Conservation (phyloP, 495 filamentous ascomycete species). For the Aspergillus leporis region DNA sequence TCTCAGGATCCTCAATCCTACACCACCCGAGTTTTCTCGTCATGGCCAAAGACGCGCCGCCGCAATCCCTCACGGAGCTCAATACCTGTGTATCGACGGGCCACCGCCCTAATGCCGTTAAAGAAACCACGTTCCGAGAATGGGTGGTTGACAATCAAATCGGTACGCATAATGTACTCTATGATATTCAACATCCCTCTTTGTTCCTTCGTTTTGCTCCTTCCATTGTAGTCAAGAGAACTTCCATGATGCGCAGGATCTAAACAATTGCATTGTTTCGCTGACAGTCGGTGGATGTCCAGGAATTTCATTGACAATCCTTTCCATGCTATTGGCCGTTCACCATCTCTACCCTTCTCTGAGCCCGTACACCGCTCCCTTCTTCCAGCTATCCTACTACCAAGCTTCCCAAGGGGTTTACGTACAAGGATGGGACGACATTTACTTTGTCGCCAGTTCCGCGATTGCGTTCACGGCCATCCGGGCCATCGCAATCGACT, state of each 20-base stretch:
- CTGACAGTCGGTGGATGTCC: conserved; percentile 23
- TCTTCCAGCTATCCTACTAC: conserved; percentile 84
- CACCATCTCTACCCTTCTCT: conserved; percentile 79
- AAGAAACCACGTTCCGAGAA: conserved; percentile 51
- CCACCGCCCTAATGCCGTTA: conserved; percentile 24
- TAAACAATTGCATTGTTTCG: conserved; percentile 2
- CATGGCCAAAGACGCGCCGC: conserved; percentile 39
- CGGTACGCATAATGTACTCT: conserved; percentile 36
- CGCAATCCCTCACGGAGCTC: conserved; percentile 37
- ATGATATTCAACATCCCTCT: neutral
- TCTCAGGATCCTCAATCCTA: conserved; percentile 20
- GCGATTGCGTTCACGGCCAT: conserved; percentile 83
- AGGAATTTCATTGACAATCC: conserved; percentile 78
- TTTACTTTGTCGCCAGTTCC: conserved; percentile 76
- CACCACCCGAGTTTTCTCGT: conserved; percentile 9
- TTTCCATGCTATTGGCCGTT: conserved; percentile 73
- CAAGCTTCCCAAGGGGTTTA: conserved; percentile 66
- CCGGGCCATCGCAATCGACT: conserved; percentile 83
- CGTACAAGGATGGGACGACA: conserved; percentile 73
- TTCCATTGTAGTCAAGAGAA: neutral
- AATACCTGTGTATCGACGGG: conserved; percentile 47
- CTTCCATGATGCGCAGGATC: neutral
- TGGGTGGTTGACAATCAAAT: conserved; percentile 56
- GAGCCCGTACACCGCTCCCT: conserved; percentile 74
- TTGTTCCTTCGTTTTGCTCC: neutral